A percentile compares a stretch with the other conserved stretches of the same genome.
Evolutionary conservation across 495 filamentous ascomycete genomes (phyloP).

Genomic region (Melanomma pulvis-pyrius): DNA sequence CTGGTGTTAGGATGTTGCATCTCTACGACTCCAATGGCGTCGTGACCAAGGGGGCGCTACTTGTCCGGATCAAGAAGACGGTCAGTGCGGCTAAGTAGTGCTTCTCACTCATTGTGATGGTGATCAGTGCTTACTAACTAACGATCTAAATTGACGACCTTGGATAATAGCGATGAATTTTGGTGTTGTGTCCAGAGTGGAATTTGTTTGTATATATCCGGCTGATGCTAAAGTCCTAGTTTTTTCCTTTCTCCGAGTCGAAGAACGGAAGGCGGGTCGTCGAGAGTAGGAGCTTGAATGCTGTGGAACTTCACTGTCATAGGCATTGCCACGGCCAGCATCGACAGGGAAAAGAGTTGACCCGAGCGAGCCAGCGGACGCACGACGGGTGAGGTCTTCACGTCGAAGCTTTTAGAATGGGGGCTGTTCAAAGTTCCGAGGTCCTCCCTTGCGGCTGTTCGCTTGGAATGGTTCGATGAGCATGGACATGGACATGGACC

Average conservation of each 20-base stretch:
- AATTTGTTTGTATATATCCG: not conserved
- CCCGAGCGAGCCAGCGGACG: not conserved
- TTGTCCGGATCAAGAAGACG: conserved; percentile 69
- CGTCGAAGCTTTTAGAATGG: too few species aligned
- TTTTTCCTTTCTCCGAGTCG: not conserved
- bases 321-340: not conserved
- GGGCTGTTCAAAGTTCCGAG: too few species aligned
- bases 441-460: too few species aligned
- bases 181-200: not conserved
- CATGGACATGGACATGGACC: too few species aligned
- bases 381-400: not conserved
- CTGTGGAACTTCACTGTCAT: not conserved
- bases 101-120: not conserved
- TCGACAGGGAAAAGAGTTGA: not conserved
- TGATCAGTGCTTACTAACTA: not conserved
- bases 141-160: not conserved
- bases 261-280: not conserved
- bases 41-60: conserved; percentile 62
- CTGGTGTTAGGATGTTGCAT: conserved; percentile 76
- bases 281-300: not conserved
- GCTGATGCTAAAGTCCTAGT: not conserved
- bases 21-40: conserved; percentile 67
- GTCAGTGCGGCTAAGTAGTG: conserved; percentile 17
- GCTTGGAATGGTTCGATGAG: too few species aligned
- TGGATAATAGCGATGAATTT: not conserved